These are phyloP conservation scores for Hypsizygus ulmarius DNA, from an alignment of 1,284 basidiomycete genomes.

Conservation along the genomic window DNA sequence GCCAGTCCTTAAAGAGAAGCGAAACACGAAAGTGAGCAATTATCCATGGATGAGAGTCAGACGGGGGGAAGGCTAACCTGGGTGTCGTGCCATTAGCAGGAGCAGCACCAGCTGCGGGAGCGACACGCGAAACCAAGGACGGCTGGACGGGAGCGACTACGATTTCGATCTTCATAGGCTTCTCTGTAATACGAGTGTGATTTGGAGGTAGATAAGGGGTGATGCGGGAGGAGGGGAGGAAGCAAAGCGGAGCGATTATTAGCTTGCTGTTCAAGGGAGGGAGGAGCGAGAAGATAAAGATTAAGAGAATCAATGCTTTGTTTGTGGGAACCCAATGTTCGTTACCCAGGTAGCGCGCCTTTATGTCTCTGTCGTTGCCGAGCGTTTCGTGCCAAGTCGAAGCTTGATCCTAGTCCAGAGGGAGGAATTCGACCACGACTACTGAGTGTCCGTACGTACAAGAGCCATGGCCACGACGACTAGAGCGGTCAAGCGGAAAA, in stretches of 20 bases:
- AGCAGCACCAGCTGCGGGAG: conserved; percentile 53
- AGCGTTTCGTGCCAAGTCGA: conserved; percentile 7
- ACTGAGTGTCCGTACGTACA: neutral
- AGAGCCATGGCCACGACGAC: neutral
- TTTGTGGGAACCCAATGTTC: conserved; percentile 19
- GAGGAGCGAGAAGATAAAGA: conserved; percentile 41
- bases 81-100: conserved; percentile 33
- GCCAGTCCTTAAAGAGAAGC: conserved; percentile 23
- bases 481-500: conserved; percentile 25
- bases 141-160: conserved; percentile 84
- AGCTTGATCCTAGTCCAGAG: conserved; percentile 11
- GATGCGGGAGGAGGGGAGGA: conserved; percentile 27
- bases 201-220: conserved; percentile 21
- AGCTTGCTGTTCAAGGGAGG: conserved; percentile 58
- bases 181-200: conserved; percentile 60
- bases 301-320: conserved; percentile 18
- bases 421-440: conserved; percentile 1
- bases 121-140: conserved; percentile 70
- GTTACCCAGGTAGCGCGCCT: conserved; percentile 42
- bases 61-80: conserved; percentile 40
- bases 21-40: conserved; percentile 5
- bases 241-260: conserved; percentile 46
- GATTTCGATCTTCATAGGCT: conserved; percentile 98
- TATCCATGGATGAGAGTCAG: neutral
- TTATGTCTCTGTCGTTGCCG: conserved; percentile 39